A percentile compares a stretch with the other conserved stretches of the same genome.
phyloP scores from a whole-genome alignment of 2,329 filamentous ascomycete species.

The Colletotrichum sansevieriae region DNA sequence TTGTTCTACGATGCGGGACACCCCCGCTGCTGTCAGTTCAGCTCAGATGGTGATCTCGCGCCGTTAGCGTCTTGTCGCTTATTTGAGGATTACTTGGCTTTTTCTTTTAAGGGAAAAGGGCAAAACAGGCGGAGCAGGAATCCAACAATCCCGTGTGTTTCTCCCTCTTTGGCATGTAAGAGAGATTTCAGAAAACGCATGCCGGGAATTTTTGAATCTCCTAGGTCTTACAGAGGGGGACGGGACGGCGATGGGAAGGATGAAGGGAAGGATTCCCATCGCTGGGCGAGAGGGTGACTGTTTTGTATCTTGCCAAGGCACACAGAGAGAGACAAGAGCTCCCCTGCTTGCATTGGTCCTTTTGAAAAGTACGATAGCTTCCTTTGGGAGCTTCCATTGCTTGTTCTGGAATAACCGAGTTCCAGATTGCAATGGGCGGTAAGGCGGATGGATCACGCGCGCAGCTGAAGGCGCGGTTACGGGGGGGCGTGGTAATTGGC shows the following conservation, averaged over 20 bases:
- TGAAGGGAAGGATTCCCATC: not conserved
- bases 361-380: too few species aligned
- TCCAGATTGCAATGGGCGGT: too few species aligned
- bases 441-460: not conserved
- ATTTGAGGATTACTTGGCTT: not conserved
- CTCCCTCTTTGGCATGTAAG: too few species aligned
- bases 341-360: too few species aligned
- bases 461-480: too few species aligned
- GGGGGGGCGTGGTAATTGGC: too few species aligned
- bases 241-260: not conserved
- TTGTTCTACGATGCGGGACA: too few species aligned
- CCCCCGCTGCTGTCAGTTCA: too few species aligned
- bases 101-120: not conserved
- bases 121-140: not conserved
- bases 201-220: not conserved
- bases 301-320: too few species aligned
- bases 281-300: too few species aligned
- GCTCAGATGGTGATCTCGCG: not conserved
- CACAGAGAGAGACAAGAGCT: too few species aligned
- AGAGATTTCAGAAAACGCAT: not conserved
- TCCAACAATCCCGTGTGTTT: too few species aligned
- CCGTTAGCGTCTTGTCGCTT: not conserved
- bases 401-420: not conserved
- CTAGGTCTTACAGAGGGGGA: not conserved
- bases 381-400: not conserved